A percentile compares a stretch with the other conserved stretches of the same genome.
Conservation (phyloP, 306 rosid species). For the Rosa chinensis region DNA sequence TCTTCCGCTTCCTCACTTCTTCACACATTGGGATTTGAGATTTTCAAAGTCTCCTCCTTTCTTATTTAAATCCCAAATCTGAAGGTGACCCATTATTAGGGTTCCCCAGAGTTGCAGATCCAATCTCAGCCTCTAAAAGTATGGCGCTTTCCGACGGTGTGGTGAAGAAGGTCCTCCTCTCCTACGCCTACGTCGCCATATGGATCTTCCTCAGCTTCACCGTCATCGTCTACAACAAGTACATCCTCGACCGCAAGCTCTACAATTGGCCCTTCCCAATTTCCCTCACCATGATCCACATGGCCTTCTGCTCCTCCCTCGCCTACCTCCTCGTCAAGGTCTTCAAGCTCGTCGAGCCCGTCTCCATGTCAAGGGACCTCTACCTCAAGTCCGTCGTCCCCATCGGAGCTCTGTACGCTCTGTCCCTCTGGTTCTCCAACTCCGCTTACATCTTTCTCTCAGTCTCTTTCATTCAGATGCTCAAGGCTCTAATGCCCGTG, state of each 20-base stretch:
- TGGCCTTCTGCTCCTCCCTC: conserved; percentile 89
- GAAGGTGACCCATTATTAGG: conserved; percentile 19
- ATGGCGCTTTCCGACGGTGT: conserved; percentile 81
- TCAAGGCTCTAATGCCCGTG: conserved; percentile 93
- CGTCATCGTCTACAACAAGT: conserved; percentile 93
- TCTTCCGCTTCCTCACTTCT: background rate
- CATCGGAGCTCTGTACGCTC: conserved; percentile 91
- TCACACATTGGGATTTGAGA: background rate
- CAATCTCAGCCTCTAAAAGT: background rate
- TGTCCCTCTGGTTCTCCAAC: conserved; percentile 91
- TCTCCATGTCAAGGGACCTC: conserved; percentile 83
- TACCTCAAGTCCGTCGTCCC: conserved; percentile 83
- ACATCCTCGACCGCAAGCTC: conserved; percentile 87
- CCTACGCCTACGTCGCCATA: conserved; percentile 76
- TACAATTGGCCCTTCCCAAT: conserved; percentile 96
- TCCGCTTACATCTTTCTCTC: conserved; percentile 88
- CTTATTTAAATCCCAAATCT: background rate
- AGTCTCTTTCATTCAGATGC: conserved; percentile 95
- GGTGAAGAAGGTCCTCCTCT: conserved; percentile 71
- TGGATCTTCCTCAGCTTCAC: conserved; percentile 98
- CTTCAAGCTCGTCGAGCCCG: conserved; percentile 83
- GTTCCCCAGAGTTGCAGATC: conserved; percentile 28
- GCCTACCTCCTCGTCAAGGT: conserved; percentile 79
- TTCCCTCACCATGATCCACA: conserved; percentile 97
- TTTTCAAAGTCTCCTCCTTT: background rate